Evolutionary conservation across 2,329 filamentous ascomycete species (phyloP), one percentile per base, ranked within the genome.

Genomic region (Fonsecaea pedrosoi): DNA sequence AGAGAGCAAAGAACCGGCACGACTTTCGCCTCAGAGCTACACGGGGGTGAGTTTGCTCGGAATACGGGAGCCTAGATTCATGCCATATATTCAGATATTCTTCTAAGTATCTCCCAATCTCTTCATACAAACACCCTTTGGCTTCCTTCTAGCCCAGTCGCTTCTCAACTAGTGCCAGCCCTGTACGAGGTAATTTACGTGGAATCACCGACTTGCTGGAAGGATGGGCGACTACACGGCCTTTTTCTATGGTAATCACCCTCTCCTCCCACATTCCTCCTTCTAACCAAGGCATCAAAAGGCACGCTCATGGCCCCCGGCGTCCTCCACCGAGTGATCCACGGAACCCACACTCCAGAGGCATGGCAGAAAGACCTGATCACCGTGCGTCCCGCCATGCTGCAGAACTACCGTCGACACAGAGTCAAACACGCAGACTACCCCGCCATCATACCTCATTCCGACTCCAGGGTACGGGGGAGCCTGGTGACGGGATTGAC

Each of bases 291-390:
- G 37, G 32, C 25, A 35, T n/a, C 18, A 50, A 37, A 59, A 83
- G 80, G 84, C 71, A 89, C 86, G 32, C 79, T 89, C 75, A 97
- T 97, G 93, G 91, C 90, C n/a, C 88, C 90, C 0, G 87, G 90
- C 74, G 89, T 98, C 74, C 92, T 98, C 73, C 90, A 91, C 80
- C 90, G 90, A 38, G 93, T 97, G 53, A 92, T 92, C 78, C 92
- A 94, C 79, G 87, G 88, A 71, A 79, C 80, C 8, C 77, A 80
- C 15, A 84, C 69, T 74, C 86, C 74, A 40, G 85, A 77, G 74
- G 83, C 77, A 77, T 83, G 80, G 69, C 83, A 84, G 75, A 81
- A 79, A 66, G 77, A 77, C 12, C 78, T 86, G 55, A 81, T 94
- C 40, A 87, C 87, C 69, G 86, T 92, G 76, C 84, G 83, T 0